Percentiles rank a stretch among this genome's conserved stretches.
Conservation (phyloP, 768 basidiomycete genomes). For the Hygrocybe coccinea region DNA sequence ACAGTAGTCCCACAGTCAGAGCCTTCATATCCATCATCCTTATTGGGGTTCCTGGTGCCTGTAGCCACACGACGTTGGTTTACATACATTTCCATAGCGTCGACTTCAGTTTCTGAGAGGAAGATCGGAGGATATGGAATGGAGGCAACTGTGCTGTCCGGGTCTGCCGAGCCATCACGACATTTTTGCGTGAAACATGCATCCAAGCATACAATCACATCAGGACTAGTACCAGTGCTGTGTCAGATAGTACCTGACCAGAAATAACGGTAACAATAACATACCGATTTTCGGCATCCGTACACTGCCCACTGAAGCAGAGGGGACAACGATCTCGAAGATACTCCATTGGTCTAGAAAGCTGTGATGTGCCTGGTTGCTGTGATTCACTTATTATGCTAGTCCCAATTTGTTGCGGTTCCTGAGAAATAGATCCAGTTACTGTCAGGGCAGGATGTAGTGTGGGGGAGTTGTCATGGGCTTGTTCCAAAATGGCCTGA, state of each 20-base stretch:
- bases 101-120: conserved; percentile 19
- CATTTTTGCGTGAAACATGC: conserved; percentile 33
- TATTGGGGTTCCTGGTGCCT: not conserved
- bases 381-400: not conserved
- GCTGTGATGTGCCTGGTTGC: not conserved
- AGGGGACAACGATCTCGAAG: conserved; percentile 21
- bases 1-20: conserved; percentile 24
- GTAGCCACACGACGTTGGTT: conserved; percentile 8
- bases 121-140: conserved; percentile 10
- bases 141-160: not conserved
- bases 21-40: conserved; percentile 14
- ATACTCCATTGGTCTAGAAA: conserved; percentile 16
- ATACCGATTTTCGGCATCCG: conserved; percentile 6
- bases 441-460: too few relatives aligned
- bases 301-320: conserved; percentile 23
- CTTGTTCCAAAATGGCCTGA: not conserved
- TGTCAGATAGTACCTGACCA: conserved; percentile 1
- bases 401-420: not conserved
- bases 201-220: conserved; percentile 31
- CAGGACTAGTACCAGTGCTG: conserved; percentile 13
- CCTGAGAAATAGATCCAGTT: too few relatives aligned
- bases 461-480: not conserved
- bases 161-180: conserved; percentile 7
- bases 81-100: conserved; percentile 17
- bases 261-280: conserved; percentile 4